Evolutionary conservation across 2,329 filamentous ascomycete species (phyloP).

Genomic region (Lasiodiplodia hormozganensis): DNA sequence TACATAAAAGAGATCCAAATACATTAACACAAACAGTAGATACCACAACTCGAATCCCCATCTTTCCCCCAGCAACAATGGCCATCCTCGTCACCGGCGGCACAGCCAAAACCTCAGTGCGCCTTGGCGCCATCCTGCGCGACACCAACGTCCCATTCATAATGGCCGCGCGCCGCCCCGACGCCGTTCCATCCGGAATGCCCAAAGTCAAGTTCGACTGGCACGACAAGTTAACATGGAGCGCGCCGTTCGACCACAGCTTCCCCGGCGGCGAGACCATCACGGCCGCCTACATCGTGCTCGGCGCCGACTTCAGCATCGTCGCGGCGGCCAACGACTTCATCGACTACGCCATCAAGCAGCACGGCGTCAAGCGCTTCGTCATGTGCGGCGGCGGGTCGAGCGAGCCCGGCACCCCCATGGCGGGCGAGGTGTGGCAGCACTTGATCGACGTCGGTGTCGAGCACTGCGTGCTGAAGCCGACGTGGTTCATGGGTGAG

Average conservation of each 20-base stretch:
- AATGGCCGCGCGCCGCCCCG: conserved; percentile 48
- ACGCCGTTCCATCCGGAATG: background rate
- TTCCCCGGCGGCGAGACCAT: conserved; percentile 36
- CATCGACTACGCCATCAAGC: conserved; percentile 46
- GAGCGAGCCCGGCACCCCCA: conserved; percentile 36
- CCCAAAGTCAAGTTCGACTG: conserved; percentile 52
- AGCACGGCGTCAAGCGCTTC: conserved; percentile 50
- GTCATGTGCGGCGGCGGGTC: conserved; percentile 53
- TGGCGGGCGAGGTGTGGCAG: conserved; percentile 48
- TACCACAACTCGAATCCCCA: no score
- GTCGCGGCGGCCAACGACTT: conserved; percentile 49
- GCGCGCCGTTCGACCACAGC: conserved; percentile 39
- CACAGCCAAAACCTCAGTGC: conserved; percentile 53
- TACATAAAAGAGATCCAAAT: no score
- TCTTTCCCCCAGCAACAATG: background rate
- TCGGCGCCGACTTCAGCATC: conserved; percentile 34
- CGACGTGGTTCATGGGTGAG: conserved; percentile 58
- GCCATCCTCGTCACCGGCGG: conserved; percentile 54
- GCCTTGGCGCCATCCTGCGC: conserved; percentile 49
- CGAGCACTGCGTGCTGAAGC: conserved; percentile 48
- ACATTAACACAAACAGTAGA: no score
- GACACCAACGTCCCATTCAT: conserved; percentile 34
- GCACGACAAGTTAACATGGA: conserved; percentile 47
- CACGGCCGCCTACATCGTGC: conserved; percentile 6
- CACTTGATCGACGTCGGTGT: conserved; percentile 49